Conservation (phyloP, 1,139 yeast genomes). For the Suhomyces taliae region DNA sequence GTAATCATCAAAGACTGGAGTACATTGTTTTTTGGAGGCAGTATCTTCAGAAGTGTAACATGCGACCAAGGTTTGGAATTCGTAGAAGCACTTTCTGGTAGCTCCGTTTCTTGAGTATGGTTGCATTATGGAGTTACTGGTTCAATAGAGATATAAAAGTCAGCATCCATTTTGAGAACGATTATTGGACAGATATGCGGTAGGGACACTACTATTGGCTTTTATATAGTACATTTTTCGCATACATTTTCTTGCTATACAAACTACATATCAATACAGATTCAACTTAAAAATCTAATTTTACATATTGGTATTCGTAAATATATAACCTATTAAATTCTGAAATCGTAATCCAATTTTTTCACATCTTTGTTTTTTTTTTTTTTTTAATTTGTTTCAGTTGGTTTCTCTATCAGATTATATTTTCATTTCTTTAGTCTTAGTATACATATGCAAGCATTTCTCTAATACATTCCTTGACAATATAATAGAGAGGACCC, state of each 20-base stretch:
- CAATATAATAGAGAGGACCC: constrained; percentile 74
- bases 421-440: neutral
- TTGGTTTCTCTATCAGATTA: neutral
- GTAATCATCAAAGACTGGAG: constrained; percentile 49
- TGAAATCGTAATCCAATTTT: neutral
- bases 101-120: constrained; percentile 53
- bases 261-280: no score
- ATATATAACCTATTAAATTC: no score
- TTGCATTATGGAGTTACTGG: constrained; percentile 31
- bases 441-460: constrained; percentile 72
- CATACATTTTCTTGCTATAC: no score
- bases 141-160: neutral
- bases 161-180: constrained; percentile 8
- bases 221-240: no score
- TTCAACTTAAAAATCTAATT: no score
- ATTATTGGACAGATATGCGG: constrained; percentile 8
- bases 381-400: neutral
- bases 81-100: constrained; percentile 52
- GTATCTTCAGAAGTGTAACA: constrained; percentile 52
- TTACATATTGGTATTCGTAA: no score
- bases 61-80: constrained; percentile 47
- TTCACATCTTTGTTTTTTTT: neutral
- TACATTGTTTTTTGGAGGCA: constrained; percentile 41
- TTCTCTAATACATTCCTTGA: constrained; percentile 71
- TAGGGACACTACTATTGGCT: constrained; percentile 3